These are phyloP conservation scores for Suillus weaverae DNA, from an alignment of 768 basidiomycete genomes.

Conservation along the genomic window DNA sequence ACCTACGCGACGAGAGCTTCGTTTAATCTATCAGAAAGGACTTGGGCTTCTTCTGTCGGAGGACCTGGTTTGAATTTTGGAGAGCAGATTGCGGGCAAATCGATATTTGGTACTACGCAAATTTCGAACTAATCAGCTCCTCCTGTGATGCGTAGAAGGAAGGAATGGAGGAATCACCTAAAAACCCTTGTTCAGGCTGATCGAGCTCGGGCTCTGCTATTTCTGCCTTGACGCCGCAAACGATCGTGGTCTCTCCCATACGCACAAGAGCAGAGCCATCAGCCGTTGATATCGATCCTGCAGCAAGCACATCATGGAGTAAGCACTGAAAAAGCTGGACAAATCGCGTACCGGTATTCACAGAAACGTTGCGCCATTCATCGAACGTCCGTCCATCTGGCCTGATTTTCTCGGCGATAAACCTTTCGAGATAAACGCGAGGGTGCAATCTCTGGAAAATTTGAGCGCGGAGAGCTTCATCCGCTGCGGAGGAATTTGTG, in stretches of 20 bases:
- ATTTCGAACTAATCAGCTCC: background rate
- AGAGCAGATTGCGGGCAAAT: constrained; percentile 91
- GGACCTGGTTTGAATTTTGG: constrained; percentile 95
- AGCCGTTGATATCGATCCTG: constrained; percentile 93
- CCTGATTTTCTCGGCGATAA: constrained; percentile 72
- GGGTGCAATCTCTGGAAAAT: constrained; percentile 92
- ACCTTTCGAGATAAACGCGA: constrained; percentile 81
- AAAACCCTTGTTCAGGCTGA: constrained; percentile 69
- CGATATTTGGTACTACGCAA: constrained; percentile 83
- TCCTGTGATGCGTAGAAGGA: background rate
- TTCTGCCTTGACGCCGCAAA: constrained; percentile 96
- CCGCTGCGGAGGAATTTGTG: background rate
- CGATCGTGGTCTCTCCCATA: constrained; percentile 89
- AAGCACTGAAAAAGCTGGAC: constrained; percentile 3
- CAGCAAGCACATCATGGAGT: background rate
- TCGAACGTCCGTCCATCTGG: constrained; percentile 78
- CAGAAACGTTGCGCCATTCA: constrained; percentile 71
- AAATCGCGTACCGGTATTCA: constrained; percentile 71
- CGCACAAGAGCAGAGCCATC: constrained; percentile 90
- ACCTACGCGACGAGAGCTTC: constrained; percentile 74
- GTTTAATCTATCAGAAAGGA: constrained; percentile 80
- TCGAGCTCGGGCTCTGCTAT: constrained; percentile 89
- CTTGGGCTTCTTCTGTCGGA: constrained; percentile 91
- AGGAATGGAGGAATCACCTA: constrained; percentile 54
- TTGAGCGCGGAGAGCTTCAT: constrained; percentile 30